A percentile compares a stretch with the other conserved stretches of the same genome.
Evolutionary conservation across 2,329 filamentous ascomycete genomes (phyloP).

Genomic region (Sclerotinia borealis): DNA sequence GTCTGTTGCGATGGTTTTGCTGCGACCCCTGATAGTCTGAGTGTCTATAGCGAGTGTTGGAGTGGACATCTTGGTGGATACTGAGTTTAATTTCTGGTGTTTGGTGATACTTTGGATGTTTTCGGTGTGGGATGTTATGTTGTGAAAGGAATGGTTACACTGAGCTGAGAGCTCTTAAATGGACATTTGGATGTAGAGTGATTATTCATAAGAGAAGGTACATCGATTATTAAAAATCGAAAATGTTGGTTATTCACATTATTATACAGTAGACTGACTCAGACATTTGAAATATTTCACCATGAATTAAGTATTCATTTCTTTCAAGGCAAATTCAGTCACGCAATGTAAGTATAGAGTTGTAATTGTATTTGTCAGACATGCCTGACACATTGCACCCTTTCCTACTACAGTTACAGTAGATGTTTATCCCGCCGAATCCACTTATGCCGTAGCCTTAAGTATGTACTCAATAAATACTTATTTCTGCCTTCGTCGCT

Average conservation of each 20-base stretch:
- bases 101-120: not conserved
- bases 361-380: not conserved
- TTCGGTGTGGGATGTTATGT: not conserved
- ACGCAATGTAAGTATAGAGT: not conserved
- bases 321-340: not conserved
- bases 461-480: not conserved
- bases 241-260: not conserved
- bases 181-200: not conserved
- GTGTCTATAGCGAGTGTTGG: not conserved
- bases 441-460: not conserved
- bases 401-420: too few relatives aligned
- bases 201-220: slow-evolving; percentile 1
- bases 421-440: not conserved
- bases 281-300: too few relatives aligned
- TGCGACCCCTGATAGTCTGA: not conserved
- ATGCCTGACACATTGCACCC: not conserved
- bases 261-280: too few relatives aligned
- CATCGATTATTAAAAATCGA: too few relatives aligned
- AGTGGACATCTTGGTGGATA: not conserved
- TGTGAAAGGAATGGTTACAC: accelerated
- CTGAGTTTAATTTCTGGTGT: not conserved
- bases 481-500: too few relatives aligned
- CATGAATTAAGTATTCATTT: not conserved
- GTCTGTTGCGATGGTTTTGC: not conserved
- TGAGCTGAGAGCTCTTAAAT: not conserved